phyloP scores from a whole-genome alignment of 2,329 filamentous ascomycete genomes.

The Lasiodiplodia theobromae region DNA sequence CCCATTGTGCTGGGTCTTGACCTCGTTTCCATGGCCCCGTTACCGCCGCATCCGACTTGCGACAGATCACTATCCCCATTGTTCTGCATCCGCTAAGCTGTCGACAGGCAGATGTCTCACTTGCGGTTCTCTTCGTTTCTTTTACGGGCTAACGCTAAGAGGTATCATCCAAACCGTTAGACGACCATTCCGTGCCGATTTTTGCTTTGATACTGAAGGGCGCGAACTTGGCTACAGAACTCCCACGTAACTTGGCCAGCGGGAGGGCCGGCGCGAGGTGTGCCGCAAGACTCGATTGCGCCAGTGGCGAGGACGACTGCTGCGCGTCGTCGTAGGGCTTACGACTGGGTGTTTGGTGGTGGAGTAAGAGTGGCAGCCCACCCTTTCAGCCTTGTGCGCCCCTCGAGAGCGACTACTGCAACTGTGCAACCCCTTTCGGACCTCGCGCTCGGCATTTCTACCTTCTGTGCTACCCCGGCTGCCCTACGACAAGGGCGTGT shows the following conservation, averaged over 20 bases:
- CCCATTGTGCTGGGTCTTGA: not conserved
- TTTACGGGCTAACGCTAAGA: not conserved
- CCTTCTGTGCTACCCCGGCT: conserved; percentile 12
- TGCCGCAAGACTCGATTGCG: not conserved
- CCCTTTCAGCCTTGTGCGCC: conserved; percentile 20
- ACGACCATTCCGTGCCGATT: not conserved
- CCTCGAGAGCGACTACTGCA: not conserved
- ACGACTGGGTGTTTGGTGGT: conserved; percentile 1
- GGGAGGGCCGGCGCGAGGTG: not conserved
- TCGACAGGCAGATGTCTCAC: not conserved
- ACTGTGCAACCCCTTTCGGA: conserved; percentile 17
- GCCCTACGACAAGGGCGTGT: conserved; percentile 5
- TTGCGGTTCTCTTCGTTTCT: not conserved
- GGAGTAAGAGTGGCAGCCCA: not conserved
- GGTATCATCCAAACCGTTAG: not conserved
- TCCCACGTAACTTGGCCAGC: not conserved
- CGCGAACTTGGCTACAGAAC: not conserved
- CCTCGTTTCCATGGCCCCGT: not conserved
- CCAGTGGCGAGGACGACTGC: not conserved
- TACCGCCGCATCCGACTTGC: not conserved
- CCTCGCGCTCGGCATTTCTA: conserved; percentile 13
- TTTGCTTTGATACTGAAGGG: not conserved
- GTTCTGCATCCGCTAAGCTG: not conserved
- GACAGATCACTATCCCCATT: conserved; percentile 1
- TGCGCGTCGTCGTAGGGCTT: conserved; percentile 16